phyloP scores from a whole-genome alignment of 192 early-diverging fungal species.

The Coemansia sp. region DNA sequence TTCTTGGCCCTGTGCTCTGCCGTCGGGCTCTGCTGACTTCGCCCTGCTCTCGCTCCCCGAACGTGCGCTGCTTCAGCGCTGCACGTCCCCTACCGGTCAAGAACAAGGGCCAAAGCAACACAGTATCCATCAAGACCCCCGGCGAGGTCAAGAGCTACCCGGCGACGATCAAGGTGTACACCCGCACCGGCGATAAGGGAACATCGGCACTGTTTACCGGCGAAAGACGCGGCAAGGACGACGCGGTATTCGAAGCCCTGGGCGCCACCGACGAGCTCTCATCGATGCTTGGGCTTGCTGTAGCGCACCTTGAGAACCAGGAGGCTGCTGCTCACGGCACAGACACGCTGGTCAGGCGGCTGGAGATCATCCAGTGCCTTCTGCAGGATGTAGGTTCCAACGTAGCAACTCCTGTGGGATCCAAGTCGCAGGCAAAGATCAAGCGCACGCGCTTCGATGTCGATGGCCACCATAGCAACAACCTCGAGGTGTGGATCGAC shows the following conservation, averaged over 20 bases:
- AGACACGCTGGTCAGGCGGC: conserved; percentile 18
- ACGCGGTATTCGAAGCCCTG: conserved; percentile 88
- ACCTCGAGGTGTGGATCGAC: conserved; percentile 88
- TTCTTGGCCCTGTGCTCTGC: background rate
- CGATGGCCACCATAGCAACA: conserved; percentile 59
- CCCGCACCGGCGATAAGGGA: conserved; percentile 91
- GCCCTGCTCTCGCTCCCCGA: background rate
- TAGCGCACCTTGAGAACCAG: conserved; percentile 33
- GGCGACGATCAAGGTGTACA: conserved; percentile 76
- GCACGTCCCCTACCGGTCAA: background rate
- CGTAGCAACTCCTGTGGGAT: conserved; percentile 78
- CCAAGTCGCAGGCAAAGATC: conserved; percentile 61
- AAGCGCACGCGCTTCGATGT: conserved; percentile 76
- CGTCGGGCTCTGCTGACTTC: background rate
- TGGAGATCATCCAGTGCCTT: conserved; percentile 81
- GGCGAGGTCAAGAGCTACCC: conserved; percentile 51
- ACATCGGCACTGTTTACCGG: conserved; percentile 88
- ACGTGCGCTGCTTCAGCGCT: background rate
- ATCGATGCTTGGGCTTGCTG: conserved; percentile 55
- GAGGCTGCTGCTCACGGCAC: background rate
- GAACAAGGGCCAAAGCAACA: conserved; percentile 14
- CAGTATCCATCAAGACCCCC: conserved; percentile 15
- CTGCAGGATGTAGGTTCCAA: conserved; percentile 91
- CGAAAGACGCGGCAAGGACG: conserved; percentile 84
- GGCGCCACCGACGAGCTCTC: conserved; percentile 88